Evolutionary conservation across 1,284 basidiomycete species (phyloP), one percentile per base, ranked within the genome.

Genomic region (Ganoderma lucidum): DNA sequence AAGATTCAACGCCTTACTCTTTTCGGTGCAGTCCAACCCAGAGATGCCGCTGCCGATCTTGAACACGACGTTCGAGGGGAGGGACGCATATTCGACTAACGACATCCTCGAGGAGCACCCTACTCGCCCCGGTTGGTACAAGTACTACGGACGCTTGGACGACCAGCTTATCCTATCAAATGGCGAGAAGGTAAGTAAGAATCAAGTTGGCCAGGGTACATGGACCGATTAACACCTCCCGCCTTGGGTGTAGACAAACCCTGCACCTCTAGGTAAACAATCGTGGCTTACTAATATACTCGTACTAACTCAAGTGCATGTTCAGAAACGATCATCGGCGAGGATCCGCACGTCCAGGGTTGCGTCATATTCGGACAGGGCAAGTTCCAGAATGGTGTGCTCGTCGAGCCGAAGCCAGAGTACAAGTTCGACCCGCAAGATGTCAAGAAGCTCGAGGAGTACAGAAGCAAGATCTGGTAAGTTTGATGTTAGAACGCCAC

Each of bases 91-190:
- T 62, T 74, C 74, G 1, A 81, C 83, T 0, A 81, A 76, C n/a
- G 86, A 88, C 71, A 74, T 87, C 19, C 75, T 86, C 12, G 69
- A 77, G 5, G 83, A 79, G 6, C 86, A 87, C 71, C 84, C 85
- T 2, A 80, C 79, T 0, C 81, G 80, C 53, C 75, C 78, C 4
- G 80, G 80, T 19, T 76, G 78, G 10, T 88, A 82, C 82, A 82
- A 79, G 66, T 77, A 86, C 32, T 78, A 79, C 45, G 86, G 86
- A 2, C 80, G 86, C 4, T 74, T 77, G 2, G 86, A 87, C 69
- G 86, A 87, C 68, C 85, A 86, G 69, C 73, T 77, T 45, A 74
- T 76, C 66, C 69, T 75, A 6, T 75, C 76, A 5, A 77, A 73
- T 8, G 77, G 77, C 28, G 77, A 78, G 62, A 77, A 76, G 75